phyloP scores from a whole-genome alignment of 176 grass and related monocot genomes.

The Triticum urartu region DNA sequence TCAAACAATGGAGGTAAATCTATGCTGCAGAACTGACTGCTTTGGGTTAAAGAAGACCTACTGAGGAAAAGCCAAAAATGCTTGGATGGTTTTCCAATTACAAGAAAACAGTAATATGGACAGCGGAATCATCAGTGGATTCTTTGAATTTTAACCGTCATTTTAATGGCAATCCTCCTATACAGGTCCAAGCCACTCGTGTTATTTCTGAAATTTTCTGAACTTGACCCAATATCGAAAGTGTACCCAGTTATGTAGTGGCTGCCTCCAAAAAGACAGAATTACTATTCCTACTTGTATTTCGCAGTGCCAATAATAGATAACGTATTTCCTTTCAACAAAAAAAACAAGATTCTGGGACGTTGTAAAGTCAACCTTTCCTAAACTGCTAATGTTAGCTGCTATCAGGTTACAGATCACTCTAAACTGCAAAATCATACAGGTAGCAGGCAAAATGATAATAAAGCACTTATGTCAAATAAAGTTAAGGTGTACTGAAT shows the following conservation, averaged over 20 bases:
- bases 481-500: background rate
- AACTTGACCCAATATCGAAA: background rate
- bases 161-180: background rate
- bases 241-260: background rate
- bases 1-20: background rate
- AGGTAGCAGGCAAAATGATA: background rate
- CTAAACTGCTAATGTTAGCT: too few species aligned
- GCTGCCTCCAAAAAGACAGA: background rate
- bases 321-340: background rate
- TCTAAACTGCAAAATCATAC: slow-evolving; percentile 1
- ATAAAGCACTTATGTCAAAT: background rate
- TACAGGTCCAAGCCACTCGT: background rate
- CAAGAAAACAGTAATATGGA: background rate
- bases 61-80: background rate
- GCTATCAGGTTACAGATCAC: background rate
- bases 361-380: background rate
- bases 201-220: background rate
- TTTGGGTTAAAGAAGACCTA: background rate
- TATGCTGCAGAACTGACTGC: slow-evolving; percentile 11
- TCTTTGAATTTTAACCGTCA: background rate
- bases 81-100: background rate
- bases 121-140: background rate
- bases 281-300: background rate
- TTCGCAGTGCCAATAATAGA: background rate
- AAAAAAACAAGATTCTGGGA: background rate